These are phyloP conservation scores for Penicillium ochrochloron DNA, from an alignment of 495 filamentous ascomycete species.

Conservation along the genomic window DNA sequence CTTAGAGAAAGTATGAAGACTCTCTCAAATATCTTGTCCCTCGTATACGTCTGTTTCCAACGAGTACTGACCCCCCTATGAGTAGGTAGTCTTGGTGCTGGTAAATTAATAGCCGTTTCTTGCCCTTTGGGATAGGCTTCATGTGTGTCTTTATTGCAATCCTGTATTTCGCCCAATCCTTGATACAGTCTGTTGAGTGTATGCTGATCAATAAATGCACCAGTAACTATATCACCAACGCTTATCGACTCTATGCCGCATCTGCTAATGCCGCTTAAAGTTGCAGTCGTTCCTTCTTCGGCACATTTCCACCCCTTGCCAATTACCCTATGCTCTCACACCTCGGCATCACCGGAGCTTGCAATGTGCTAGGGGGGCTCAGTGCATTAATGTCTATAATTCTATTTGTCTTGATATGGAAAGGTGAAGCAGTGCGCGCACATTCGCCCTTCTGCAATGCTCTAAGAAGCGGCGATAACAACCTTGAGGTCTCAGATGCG, in stretches of 20 bases:
- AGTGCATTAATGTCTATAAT: neutral
- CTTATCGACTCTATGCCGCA: neutral
- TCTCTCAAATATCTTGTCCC: too few relatives aligned
- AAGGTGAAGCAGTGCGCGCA: neutral
- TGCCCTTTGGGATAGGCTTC: neutral
- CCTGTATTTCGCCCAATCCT: neutral
- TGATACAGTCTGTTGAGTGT: neutral
- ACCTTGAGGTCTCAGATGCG: too few relatives aligned
- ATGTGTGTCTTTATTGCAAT: neutral
- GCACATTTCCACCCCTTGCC: neutral
- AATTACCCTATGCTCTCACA: neutral
- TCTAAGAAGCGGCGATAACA: neutral
- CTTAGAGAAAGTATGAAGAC: too few relatives aligned
- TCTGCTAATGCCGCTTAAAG: neutral
- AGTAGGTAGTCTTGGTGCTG: too few relatives aligned
- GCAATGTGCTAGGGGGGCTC: neutral
- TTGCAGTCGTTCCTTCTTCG: neutral
- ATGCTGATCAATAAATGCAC: neutral
- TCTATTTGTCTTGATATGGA: slow-evolving; percentile 3
- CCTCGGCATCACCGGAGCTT: neutral
- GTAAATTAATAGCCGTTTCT: too few relatives aligned
- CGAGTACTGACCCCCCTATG: too few relatives aligned
- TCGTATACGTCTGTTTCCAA: too few relatives aligned
- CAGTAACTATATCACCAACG: neutral
- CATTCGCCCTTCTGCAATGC: neutral